A percentile compares a stretch with the other conserved stretches of the same genome.
Conservation (phyloP, 1,139 yeast genomes). For the Geotrichum australiense region DNA sequence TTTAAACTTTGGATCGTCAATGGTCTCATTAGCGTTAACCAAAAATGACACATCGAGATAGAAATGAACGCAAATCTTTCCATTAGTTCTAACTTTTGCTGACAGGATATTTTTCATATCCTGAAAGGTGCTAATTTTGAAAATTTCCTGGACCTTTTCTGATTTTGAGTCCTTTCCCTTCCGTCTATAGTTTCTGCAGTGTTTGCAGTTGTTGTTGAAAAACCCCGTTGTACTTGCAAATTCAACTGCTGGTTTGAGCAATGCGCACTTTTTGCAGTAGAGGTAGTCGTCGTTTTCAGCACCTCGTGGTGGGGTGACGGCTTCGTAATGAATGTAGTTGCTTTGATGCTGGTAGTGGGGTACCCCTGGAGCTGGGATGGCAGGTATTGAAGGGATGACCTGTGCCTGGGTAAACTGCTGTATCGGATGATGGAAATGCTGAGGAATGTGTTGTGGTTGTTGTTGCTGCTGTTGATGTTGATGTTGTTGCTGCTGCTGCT, state of each 20-base stretch:
- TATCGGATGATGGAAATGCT: no score
- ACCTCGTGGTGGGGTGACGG: not conserved
- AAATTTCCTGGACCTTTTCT: slow-evolving; percentile 17
- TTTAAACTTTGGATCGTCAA: slow-evolving; percentile 12
- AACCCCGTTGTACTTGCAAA: slow-evolving; percentile 18
- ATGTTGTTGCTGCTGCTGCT: not conserved
- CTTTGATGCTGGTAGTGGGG: not conserved
- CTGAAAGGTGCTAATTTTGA: slow-evolving; percentile 13
- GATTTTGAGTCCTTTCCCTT: slow-evolving; percentile 18
- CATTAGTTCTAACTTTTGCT: slow-evolving; percentile 5
- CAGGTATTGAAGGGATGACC: not conserved
- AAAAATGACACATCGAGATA: slow-evolving; percentile 12
- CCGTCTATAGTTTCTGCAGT: slow-evolving; percentile 18
- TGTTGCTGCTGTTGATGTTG: not conserved
- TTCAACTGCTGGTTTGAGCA: slow-evolving; percentile 17
- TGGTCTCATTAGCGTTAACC: slow-evolving; percentile 1
- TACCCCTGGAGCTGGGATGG: not conserved
- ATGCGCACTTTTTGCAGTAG: slow-evolving; percentile 18
- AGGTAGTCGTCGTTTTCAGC: slow-evolving; percentile 6
- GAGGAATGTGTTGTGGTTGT: no score
- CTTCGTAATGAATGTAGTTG: slow-evolving; percentile 1
- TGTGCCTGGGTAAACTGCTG: no score
- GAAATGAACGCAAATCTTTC: slow-evolving; percentile 16
- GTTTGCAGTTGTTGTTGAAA: slow-evolving; percentile 18
- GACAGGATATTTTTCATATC: slow-evolving; percentile 18